Evolutionary conservation across 83 land plant species (phyloP).

Genomic region (Thuja plicata): DNA sequence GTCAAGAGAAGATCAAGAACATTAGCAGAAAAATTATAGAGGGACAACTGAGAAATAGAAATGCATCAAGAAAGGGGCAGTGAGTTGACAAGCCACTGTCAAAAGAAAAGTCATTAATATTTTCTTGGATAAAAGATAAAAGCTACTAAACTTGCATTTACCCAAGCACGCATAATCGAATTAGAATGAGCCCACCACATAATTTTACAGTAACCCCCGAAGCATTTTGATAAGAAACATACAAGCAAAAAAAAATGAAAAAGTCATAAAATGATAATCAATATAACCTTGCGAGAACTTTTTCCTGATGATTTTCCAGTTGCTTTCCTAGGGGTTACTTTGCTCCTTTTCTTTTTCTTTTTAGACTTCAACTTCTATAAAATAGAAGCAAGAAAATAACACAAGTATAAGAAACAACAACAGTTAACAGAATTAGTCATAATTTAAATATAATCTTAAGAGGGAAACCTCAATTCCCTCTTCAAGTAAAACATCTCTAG

Average conservation of each 20-base stretch:
- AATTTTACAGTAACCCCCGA: too few species aligned
- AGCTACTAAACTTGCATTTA: background rate
- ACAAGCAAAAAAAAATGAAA: background rate
- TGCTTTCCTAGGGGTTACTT: background rate
- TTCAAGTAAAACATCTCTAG: background rate
- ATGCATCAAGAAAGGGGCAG: too few species aligned
- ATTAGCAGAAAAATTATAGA: too few species aligned
- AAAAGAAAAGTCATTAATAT: background rate
- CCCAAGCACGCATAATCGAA: background rate
- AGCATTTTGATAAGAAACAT: background rate
- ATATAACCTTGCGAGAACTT: background rate
- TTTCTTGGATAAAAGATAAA: too few species aligned
- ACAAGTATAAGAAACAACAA: background rate
- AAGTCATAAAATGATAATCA: background rate
- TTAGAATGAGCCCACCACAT: background rate
- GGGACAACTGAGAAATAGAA: too few species aligned
- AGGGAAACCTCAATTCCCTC: background rate
- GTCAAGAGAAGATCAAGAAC: too few species aligned
- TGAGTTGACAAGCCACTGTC: too few species aligned
- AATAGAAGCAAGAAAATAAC: background rate
- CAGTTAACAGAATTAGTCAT: background rate
- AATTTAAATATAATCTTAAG: background rate
- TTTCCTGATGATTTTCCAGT: background rate
- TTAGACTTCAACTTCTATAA: background rate
- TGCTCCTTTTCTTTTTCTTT: constrained; percentile 9